Conservation (phyloP, 495 filamentous ascomycete species). For the Penicillium bovifimosum region DNA sequence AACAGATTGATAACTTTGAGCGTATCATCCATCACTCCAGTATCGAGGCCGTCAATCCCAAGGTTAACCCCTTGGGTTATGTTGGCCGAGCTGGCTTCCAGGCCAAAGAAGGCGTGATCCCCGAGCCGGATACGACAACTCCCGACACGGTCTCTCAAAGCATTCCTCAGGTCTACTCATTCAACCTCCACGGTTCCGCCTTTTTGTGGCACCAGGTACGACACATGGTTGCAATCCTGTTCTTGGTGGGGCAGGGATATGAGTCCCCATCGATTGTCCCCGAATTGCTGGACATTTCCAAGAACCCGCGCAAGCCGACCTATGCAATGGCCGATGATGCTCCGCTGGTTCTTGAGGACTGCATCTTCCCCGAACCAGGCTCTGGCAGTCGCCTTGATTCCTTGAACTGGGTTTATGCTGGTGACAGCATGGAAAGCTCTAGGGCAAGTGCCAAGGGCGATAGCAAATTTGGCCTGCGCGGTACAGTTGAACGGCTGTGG, state of each 20-base stretch:
- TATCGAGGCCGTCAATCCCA: conserved; percentile 61
- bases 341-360: conserved; percentile 92
- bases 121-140: conserved; percentile 13
- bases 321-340: conserved; percentile 88
- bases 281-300: conserved; percentile 64
- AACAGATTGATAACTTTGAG: conserved; percentile 78
- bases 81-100: conserved; percentile 32
- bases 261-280: conserved; percentile 67
- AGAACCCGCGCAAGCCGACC: conserved; percentile 64
- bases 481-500: conserved; percentile 74
- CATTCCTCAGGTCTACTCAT: conserved; percentile 70
- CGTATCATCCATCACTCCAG: conserved; percentile 69
- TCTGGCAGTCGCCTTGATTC: conserved; percentile 49
- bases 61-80: conserved; percentile 38
- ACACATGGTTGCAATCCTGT: conserved; percentile 81
- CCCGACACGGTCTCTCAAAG: conserved; percentile 13
- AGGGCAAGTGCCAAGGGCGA: conserved; percentile 31
- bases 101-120: conserved; percentile 14
- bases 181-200: conserved; percentile 81
- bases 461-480: conserved; percentile 57
- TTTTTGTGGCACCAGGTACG: conserved; percentile 98
- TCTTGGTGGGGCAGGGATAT: conserved; percentile 84
- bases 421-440: conserved; percentile 44
- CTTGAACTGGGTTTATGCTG: conserved; percentile 75
- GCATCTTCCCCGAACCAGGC: conserved; percentile 66